Evolutionary conservation across 169 alveolate genomes (phyloP).

Genomic region (Plasmodium sp.): DNA sequence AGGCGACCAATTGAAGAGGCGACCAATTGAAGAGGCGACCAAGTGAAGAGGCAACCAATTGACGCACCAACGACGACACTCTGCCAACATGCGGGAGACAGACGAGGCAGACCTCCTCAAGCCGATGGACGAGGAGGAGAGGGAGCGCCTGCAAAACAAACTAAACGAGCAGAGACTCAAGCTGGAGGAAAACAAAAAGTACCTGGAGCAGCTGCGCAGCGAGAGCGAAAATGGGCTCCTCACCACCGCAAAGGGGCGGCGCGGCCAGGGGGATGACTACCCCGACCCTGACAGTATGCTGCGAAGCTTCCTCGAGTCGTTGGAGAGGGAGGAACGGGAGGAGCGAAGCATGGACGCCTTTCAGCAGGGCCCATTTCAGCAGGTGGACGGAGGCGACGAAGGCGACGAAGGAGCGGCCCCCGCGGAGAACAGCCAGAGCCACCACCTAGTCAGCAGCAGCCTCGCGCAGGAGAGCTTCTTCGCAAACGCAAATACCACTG

Average conservation of each 20-base stretch:
- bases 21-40: too few species aligned
- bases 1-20: too few species aligned
- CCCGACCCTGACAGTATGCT: constrained; percentile 70
- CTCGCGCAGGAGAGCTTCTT: background rate
- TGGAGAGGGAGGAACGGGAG: constrained; percentile 8
- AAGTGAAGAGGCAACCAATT: too few species aligned
- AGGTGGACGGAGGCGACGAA: background rate
- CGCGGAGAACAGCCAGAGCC: background rate
- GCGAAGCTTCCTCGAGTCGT: constrained; percentile 14
- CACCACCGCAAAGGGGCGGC: background rate
- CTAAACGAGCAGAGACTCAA: constrained; percentile 50
- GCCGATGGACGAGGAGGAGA: constrained; percentile 65
- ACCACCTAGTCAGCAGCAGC: background rate
- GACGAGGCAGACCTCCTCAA: constrained; percentile 4
- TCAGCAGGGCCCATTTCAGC: background rate
- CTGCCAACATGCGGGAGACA: constrained; percentile 1
- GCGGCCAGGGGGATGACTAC: background rate
- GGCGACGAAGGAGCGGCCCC: background rate
- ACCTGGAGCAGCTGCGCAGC: constrained; percentile 46
- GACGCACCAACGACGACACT: background rate
- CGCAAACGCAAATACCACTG: background rate
- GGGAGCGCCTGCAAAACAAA: constrained; percentile 39
- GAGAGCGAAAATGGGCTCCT: background rate
- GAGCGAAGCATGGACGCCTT: background rate
- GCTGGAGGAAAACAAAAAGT: constrained; percentile 55